These are phyloP conservation scores for Atkinsonella texensis DNA, from an alignment of 2,329 filamentous ascomycete species.

Conservation along the genomic window DNA sequence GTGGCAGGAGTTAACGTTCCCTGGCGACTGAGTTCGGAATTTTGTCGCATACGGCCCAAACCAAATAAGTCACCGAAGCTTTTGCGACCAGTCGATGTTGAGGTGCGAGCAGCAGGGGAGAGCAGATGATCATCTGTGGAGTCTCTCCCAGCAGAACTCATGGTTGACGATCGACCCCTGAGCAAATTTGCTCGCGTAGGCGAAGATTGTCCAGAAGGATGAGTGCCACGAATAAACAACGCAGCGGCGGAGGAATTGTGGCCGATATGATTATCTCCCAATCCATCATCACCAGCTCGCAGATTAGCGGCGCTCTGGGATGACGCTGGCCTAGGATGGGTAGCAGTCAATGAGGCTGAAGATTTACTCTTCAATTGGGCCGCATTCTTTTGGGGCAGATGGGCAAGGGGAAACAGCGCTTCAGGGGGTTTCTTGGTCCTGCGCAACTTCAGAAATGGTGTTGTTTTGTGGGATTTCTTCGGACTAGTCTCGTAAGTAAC, in stretches of 20 bases:
- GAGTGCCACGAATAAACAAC: constrained; percentile 27
- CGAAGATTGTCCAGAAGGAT: constrained; percentile 54
- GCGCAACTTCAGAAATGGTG: constrained; percentile 71
- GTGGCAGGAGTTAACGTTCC: constrained; percentile 58
- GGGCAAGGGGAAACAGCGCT: constrained; percentile 72
- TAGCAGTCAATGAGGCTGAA: constrained; percentile 27
- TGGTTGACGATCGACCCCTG: constrained; percentile 75
- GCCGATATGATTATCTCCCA: constrained; percentile 7
- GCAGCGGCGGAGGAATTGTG: constrained; percentile 33
- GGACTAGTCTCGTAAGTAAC: constrained; percentile 48
- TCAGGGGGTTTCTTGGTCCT: constrained; percentile 63
- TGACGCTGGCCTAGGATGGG: constrained; percentile 24
- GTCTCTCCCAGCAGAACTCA: constrained; percentile 67
- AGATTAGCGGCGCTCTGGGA: constrained; percentile 19
- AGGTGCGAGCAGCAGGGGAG: constrained; percentile 60
- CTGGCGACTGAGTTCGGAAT: constrained; percentile 61
- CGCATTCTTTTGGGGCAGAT: constrained; percentile 59
- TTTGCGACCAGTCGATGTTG: constrained; percentile 80
- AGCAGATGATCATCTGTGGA: constrained; percentile 60
- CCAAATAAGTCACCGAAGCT: constrained; percentile 86
- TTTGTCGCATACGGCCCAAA: constrained; percentile 66
- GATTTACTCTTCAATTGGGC: constrained; percentile 26
- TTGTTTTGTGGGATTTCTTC: constrained; percentile 49
- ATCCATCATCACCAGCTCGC: constrained; percentile 11
- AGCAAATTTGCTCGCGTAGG: constrained; percentile 48